These are phyloP conservation scores for Neolentinus lepideus DNA, from an alignment of 1,284 basidiomycete species.

Conservation along the genomic window DNA sequence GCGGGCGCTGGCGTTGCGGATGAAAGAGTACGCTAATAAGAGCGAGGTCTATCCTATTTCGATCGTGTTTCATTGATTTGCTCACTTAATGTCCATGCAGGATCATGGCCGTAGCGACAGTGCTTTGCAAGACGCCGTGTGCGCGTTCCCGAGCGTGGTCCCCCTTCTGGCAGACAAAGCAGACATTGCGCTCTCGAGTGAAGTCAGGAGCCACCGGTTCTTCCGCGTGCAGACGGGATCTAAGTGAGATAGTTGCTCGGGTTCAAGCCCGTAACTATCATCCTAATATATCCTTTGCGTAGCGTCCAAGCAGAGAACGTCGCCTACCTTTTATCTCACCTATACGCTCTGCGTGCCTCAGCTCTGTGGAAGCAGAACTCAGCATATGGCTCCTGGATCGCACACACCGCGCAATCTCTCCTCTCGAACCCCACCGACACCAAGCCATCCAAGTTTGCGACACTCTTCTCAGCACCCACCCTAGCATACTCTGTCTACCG, in stretches of 20 bases:
- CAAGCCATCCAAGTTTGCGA: slow-evolving; percentile 26
- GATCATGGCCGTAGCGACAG: slow-evolving; percentile 50
- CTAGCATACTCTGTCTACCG: slow-evolving; percentile 57
- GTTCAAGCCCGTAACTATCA: slow-evolving; percentile 16
- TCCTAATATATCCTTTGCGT: slow-evolving; percentile 14
- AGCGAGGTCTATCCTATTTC: slow-evolving; percentile 31
- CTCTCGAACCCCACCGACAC: slow-evolving; percentile 27
- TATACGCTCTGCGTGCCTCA: slow-evolving; percentile 75
- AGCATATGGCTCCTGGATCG: slow-evolving; percentile 62
- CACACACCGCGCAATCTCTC: slow-evolving; percentile 33
- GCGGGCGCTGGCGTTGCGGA: slow-evolving; percentile 63
- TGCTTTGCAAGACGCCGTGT: slow-evolving; percentile 67
- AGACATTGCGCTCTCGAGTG: slow-evolving; percentile 56
- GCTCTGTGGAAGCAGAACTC: slow-evolving; percentile 74
- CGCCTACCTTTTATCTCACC: slow-evolving; percentile 71
- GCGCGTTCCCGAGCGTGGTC: slow-evolving; percentile 74
- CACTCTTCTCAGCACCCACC: slow-evolving; percentile 32
- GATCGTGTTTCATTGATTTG: slow-evolving; percentile 19
- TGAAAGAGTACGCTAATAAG: slow-evolving; percentile 45
- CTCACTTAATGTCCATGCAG: slow-evolving; percentile 31
- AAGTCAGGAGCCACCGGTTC: slow-evolving; percentile 51
- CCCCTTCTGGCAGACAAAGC: slow-evolving; percentile 80
- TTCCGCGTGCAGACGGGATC: slow-evolving; percentile 66
- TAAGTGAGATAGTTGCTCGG: slow-evolving; percentile 31
- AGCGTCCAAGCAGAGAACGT: slow-evolving; percentile 29